Evolutionary conservation across 208 protist species (phyloP), one percentile per base, ranked within the genome.

Genomic region (Crithidia sp.): DNA sequence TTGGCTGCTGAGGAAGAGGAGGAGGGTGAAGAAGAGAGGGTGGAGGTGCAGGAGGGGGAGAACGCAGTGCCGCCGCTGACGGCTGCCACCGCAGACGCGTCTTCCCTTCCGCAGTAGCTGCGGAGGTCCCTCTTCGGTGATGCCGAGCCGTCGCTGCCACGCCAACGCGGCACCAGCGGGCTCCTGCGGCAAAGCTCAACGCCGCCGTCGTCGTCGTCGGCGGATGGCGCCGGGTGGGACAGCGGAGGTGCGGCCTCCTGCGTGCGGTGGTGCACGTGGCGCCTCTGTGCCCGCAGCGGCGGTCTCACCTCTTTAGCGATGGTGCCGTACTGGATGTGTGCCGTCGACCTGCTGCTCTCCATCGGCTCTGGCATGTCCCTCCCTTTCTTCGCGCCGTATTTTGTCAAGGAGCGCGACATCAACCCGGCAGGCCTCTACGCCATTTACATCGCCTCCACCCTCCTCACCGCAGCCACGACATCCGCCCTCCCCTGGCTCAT

Each of bases 301-400:
- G 14, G 61, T 43, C 53, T 59, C 14, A 41, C 61, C 10, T 77
- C 71, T 8, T 44, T 71, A 63, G 36, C 60, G 5, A 59, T 63
- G 9, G 79, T 90, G 59, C 85, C 86, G 36, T 87, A 88, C 49
- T 71, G 87, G 59, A 77, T 93, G 58, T 87, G 76, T 65, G 6
- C 72, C 0, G 80, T 79, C 4, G 85, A 89, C 55, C 69, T 90
- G 7, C 44, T 87, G 13, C 71, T 92, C 41, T 73, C 80, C 37
- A 52, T 89, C 49, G 86, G 86, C 44, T 81, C 76, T 16, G 86
- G 84, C 40, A 86, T 89, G 83, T 88, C 84, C 8, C 60, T 89
- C 39, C 81, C 71, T 8, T 91, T 80, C 64, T 67, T 91, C 36
- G 45, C 86, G 6, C 60, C 82, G 8, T 91, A 85, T 76, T 85